phyloP scores from a whole-genome alignment of 352 stramenopile genomes.

The Hyphochytrium catenoides region DNA sequence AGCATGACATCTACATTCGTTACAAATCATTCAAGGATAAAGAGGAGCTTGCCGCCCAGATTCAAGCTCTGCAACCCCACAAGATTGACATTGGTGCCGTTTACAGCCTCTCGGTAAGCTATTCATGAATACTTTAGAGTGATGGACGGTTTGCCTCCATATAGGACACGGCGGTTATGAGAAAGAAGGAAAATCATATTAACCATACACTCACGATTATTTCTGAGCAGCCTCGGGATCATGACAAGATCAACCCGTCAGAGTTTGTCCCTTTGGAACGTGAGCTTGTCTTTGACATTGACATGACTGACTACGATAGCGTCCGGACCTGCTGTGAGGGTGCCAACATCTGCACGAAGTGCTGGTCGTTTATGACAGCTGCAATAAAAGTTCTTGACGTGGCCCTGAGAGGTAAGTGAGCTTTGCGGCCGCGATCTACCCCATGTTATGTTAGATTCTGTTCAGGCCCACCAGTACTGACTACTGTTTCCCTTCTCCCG shows the following conservation, averaged over 20 bases:
- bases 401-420: slow-evolving; percentile 19
- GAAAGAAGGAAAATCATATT: no score
- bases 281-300: slow-evolving; percentile 99
- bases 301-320: slow-evolving; percentile 99
- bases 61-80: slow-evolving; percentile 77
- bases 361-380: slow-evolving; percentile 95
- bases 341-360: slow-evolving; percentile 71
- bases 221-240: slow-evolving; percentile 27
- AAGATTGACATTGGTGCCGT: slow-evolving; percentile 99
- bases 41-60: slow-evolving; percentile 49
- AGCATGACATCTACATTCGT: slow-evolving; percentile 97
- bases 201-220: no score
- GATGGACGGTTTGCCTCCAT: slow-evolving; percentile 1
- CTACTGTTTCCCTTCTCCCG: neutral
- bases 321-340: slow-evolving; percentile 84
- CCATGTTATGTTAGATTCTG: neutral
- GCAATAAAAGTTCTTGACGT: slow-evolving; percentile 84
- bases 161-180: no score
- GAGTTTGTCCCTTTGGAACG: slow-evolving; percentile 77
- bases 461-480: neutral
- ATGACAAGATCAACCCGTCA: slow-evolving; percentile 47
- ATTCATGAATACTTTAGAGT: neutral
- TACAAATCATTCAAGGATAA: slow-evolving; percentile 82
- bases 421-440: no score
- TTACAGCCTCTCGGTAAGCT: slow-evolving; percentile 41